Conservation (phyloP, 108 stramenopile genomes). For the Pseudonitzschia multiseries region DNA sequence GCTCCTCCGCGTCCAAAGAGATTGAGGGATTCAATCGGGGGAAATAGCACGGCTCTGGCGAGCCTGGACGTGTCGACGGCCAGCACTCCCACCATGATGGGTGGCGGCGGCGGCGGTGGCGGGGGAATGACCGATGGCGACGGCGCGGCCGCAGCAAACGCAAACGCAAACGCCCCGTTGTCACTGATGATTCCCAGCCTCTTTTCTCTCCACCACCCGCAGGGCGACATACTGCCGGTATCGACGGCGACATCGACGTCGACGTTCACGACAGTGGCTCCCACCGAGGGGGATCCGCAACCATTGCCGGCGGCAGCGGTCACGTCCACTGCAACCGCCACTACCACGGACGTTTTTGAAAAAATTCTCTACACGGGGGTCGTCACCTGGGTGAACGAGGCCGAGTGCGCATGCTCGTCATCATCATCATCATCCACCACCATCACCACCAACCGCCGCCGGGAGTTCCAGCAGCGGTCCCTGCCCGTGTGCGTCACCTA, state of each 20-base stretch:
- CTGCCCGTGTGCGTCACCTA: slow-evolving; percentile 51
- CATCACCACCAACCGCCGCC: neutral
- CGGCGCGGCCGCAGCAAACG: neutral
- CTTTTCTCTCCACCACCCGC: slow-evolving; percentile 77
- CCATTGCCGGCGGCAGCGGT: too few species aligned
- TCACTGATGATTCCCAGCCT: slow-evolving; percentile 47
- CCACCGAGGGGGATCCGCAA: too few species aligned
- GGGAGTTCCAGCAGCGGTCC: neutral
- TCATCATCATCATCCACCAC: neutral
- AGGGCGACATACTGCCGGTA: slow-evolving; percentile 72
- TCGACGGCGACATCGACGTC: too few species aligned
- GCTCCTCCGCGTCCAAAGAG: slow-evolving; percentile 57
- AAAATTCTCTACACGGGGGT: slow-evolving; percentile 57
- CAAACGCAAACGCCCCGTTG: neutral
- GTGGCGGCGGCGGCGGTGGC: slow-evolving; percentile 1
- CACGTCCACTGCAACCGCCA: neutral
- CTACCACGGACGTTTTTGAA: slow-evolving; percentile 59
- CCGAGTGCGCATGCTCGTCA: neutral
- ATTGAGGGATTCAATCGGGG: slow-evolving; percentile 3
- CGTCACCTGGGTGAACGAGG: slow-evolving; percentile 37
- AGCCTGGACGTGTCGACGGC: slow-evolving; percentile 21
- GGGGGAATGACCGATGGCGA: neutral
- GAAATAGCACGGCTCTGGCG: slow-evolving; percentile 15
- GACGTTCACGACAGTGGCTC: too few species aligned
- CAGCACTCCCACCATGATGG: slow-evolving; percentile 16